Evolutionary conservation across 2,329 filamentous ascomycete species (phyloP), one percentile per base, ranked within the genome.

Genomic region (Nectriaceae sp.): DNA sequence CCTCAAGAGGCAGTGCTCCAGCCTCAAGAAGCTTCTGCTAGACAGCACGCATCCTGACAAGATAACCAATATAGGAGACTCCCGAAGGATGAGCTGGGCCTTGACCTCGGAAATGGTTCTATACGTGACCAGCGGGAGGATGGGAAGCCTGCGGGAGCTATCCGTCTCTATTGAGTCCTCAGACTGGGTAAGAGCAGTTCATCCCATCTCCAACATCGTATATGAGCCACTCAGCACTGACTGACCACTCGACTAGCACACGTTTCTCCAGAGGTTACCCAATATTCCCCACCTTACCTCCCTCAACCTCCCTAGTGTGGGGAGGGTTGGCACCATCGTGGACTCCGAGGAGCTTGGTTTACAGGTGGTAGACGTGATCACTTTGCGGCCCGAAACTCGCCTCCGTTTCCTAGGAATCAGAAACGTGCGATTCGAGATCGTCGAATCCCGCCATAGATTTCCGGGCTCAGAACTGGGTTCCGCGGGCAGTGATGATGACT

Each of bases 281-380:
- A 51, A 50, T 20, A 45, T 54, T 26, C 44, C 44, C 5, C 42
- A 46, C 31, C 42, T 54, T 16, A 51, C 45, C 13, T 42, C 51
- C 21, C 40, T 52, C 33, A 43, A 49, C 41, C 39, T 52, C n/a
- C 49, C 46, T 16, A 42, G 42, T 19, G n/a, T 54, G 11, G 49
- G 46, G 21, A 46, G 49, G 42, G 42, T 42, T 21, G 22, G 22
- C 21, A 31, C 40, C 3, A 43, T 39, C 18, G 21, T 41, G 20
- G 40, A 46, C 19, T 22, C 37, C 21, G 29, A 21, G 11, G 42
- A 54, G 20, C 38, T 48, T 21, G 48, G 31, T 4, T 44, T 45
- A 26, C 48, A 54, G 37, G 48, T 54, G 22, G 48, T 54, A 39
- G 52, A 54, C 19, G 46, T 49, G 40, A 54, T 54, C 36, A 41